Evolutionary conservation across 176 grass and related monocot genomes (phyloP).

Genomic region (Pontederia paniculata): DNA sequence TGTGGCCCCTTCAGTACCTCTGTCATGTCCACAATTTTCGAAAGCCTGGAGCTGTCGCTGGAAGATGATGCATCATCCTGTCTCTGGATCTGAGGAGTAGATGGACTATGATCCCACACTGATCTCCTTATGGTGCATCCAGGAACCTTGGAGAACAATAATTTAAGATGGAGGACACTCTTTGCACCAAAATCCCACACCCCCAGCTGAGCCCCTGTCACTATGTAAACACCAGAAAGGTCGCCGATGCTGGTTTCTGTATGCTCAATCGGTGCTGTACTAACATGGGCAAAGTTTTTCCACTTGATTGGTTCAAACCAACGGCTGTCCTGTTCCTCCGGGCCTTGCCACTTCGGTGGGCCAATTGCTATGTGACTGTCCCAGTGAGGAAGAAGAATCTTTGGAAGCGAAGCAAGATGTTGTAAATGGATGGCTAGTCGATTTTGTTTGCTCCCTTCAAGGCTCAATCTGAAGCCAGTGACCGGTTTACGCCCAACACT

Average conservation of each 20-base stretch:
- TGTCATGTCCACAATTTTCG: conserved; percentile 79
- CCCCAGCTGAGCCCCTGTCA: conserved; percentile 88
- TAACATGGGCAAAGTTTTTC: conserved; percentile 94
- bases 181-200: conserved; percentile 94
- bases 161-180: conserved; percentile 82
- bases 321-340: conserved; percentile 97
- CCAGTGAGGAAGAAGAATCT: conserved; percentile 92
- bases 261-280: conserved; percentile 82
- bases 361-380: conserved; percentile 84
- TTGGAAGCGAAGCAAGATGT: conserved; percentile 76
- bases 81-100: conserved; percentile 21
- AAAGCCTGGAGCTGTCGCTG: conserved; percentile 57
- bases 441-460: conserved; percentile 89
- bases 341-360: conserved; percentile 90
- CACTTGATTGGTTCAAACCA: conserved; percentile 99
- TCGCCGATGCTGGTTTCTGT: conserved; percentile 82
- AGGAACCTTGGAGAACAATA: conserved; percentile 89
- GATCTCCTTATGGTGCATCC: conserved; percentile 98
- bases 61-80: conserved; percentile 62
- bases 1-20: conserved; percentile 73
- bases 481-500: conserved; percentile 89
- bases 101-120: conserved; percentile 91
- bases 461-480: conserved; percentile 60
- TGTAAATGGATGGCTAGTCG: conserved; percentile 80
- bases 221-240: conserved; percentile 85